Evolutionary conservation across 73 alveolate genomes (phyloP).

Genomic region (Tetrahymena malaccensis): DNA sequence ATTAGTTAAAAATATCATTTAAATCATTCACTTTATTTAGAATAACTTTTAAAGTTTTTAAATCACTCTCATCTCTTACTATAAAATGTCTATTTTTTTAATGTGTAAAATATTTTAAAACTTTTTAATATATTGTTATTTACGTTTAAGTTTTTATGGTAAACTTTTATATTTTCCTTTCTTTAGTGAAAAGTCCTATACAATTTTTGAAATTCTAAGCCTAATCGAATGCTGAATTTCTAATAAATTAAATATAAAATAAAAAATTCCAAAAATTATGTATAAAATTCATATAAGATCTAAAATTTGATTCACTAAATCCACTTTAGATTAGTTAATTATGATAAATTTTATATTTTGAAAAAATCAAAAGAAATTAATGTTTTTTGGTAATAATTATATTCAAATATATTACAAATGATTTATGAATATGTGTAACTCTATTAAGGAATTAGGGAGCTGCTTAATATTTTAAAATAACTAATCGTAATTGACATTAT

Average conservation of each 20-base stretch:
- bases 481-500: background rate
- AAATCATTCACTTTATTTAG: background rate
- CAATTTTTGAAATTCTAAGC: background rate
- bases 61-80: background rate
- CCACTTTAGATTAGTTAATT: too few species aligned
- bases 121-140: background rate
- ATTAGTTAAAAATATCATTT: background rate
- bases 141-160: background rate
- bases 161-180: background rate
- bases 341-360: background rate
- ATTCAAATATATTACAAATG: background rate
- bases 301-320: too few species aligned
- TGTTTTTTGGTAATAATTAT: too few species aligned
- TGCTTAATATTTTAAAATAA: background rate
- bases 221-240: background rate
- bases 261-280: too few species aligned
- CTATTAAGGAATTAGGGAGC: background rate
- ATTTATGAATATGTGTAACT: background rate
- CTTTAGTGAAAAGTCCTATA: background rate
- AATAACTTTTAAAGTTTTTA: background rate
- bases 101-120: background rate
- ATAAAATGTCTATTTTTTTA: background rate
- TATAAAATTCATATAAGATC: too few species aligned
- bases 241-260: too few species aligned
- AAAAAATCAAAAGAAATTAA: too few species aligned